phyloP scores from a whole-genome alignment of 768 basidiomycete genomes.

The Candolleomyces eurysporus region DNA sequence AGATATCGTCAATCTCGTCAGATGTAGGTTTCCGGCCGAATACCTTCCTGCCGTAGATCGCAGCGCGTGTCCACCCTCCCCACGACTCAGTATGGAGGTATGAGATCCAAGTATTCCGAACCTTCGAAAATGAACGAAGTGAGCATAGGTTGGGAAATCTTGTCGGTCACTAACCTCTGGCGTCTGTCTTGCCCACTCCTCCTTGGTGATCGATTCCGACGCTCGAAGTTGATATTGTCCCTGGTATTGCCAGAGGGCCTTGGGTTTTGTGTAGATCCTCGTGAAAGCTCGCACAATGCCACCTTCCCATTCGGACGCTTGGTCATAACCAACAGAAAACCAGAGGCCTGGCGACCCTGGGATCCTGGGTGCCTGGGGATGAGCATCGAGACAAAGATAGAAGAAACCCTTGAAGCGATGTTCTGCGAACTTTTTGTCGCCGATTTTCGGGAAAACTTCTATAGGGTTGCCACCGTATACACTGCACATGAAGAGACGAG shows the following conservation, averaged over 20 bases:
- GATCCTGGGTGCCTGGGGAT: constrained; percentile 26
- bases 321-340: constrained; percentile 14
- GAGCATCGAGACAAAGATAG: constrained; percentile 21
- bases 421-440: constrained; percentile 11
- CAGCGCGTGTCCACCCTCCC: neutral
- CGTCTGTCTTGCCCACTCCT: constrained; percentile 18
- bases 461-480: constrained; percentile 23
- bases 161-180: constrained; percentile 14
- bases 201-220: constrained; percentile 36
- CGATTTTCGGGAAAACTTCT: constrained; percentile 13
- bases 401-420: constrained; percentile 29
- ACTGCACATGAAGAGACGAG: constrained; percentile 17
- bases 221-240: constrained; percentile 32
- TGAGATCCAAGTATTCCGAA: neutral
- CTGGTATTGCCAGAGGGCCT: constrained; percentile 26
- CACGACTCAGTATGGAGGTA: neutral
- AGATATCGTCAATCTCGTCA: neutral
- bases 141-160: constrained; percentile 27
- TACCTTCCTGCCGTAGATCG: neutral
- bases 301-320: constrained; percentile 2
- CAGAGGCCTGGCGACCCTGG: constrained; percentile 28
- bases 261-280: constrained; percentile 23
- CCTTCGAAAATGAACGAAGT: neutral
- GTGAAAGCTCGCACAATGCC: constrained; percentile 32
- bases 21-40: neutral